These are phyloP conservation scores for Termitomyces bulborhizus DNA, from an alignment of 768 basidiomycete genomes.

Conservation along the genomic window DNA sequence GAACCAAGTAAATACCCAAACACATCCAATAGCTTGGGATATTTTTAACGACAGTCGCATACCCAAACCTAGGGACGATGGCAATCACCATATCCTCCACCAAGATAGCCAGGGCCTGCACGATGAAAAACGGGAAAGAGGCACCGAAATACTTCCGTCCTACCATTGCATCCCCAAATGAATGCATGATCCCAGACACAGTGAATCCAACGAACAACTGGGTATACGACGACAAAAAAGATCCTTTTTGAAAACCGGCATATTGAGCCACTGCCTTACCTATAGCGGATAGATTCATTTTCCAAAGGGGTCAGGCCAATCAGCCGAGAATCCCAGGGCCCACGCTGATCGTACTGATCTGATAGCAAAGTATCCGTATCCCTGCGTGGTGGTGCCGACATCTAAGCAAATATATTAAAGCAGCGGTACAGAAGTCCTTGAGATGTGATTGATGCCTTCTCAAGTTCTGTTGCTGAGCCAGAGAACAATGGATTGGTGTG, in stretches of 20 bases:
- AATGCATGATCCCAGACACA: conserved; percentile 22
- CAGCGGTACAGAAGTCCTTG: conserved; percentile 9
- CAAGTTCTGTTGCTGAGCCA: neutral
- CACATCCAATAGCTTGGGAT: neutral
- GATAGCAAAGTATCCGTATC: conserved; percentile 10
- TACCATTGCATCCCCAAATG: conserved; percentile 22
- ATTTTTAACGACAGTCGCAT: neutral
- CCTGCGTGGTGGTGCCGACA: conserved; percentile 1
- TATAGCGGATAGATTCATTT: conserved; percentile 14
- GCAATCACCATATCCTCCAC: conserved; percentile 21
- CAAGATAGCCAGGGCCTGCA: conserved; percentile 24
- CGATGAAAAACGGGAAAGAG: conserved; percentile 22
- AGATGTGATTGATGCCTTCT: conserved; percentile 10
- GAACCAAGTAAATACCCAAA: conserved; percentile 8
- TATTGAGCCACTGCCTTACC: conserved; percentile 12
- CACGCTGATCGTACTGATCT: neutral
- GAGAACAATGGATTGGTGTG: conserved; percentile 12
- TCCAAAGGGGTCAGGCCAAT: conserved; percentile 25
- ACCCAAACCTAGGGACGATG: conserved; percentile 2
- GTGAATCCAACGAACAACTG: conserved; percentile 22
- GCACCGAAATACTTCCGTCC: conserved; percentile 10
- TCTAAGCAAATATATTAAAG: conserved; percentile 4
- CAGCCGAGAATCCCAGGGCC: conserved; percentile 7
- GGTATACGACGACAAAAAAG: conserved; percentile 15
- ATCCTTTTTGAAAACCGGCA: conserved; percentile 13